Conservation (phyloP, 805 yeast species). For the Danielia oregonensis region DNA sequence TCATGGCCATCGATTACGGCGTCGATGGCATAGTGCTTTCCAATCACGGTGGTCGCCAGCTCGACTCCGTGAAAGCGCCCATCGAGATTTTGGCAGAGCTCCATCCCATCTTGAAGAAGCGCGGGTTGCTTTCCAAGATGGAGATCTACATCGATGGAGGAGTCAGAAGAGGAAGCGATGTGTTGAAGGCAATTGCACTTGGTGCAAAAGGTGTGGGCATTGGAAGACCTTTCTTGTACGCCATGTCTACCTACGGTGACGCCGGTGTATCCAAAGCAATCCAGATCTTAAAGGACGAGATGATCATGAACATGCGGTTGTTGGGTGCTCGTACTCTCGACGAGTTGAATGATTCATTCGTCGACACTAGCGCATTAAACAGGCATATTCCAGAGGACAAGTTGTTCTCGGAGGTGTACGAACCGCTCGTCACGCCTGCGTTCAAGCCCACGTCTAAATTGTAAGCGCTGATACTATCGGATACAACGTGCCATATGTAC, state of each 20-base stretch:
- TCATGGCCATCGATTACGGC: constrained; percentile 54
- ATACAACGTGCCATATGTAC: no score
- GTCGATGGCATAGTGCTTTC: constrained; percentile 64
- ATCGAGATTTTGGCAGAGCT: constrained; percentile 59
- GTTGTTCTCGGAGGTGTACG: constrained; percentile 53
- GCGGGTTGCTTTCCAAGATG: constrained; percentile 44
- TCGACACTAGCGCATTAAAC: constrained; percentile 50
- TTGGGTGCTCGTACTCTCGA: constrained; percentile 53
- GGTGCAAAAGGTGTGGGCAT: constrained; percentile 78
- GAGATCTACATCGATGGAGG: constrained; percentile 78
- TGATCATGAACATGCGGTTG: constrained; percentile 62
- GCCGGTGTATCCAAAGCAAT: constrained; percentile 66
- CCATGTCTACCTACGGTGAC: constrained; percentile 77
- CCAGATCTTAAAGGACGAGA: constrained; percentile 56
- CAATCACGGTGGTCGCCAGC: constrained; percentile 73
- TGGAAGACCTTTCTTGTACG: constrained; percentile 73
- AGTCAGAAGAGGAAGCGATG: constrained; percentile 69
- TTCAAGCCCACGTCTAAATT: constrained; percentile 33
- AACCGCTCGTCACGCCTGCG: constrained; percentile 48
- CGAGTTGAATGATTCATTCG: constrained; percentile 50
- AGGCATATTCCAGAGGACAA: constrained; percentile 51
- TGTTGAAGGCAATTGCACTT: constrained; percentile 69
- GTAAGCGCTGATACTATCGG: not conserved
- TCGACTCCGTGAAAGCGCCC: constrained; percentile 60
- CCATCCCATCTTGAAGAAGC: constrained; percentile 39